These are phyloP conservation scores for Daedaleopsis sinensis DNA, from an alignment of 768 basidiomycete species.

Conservation along the genomic window DNA sequence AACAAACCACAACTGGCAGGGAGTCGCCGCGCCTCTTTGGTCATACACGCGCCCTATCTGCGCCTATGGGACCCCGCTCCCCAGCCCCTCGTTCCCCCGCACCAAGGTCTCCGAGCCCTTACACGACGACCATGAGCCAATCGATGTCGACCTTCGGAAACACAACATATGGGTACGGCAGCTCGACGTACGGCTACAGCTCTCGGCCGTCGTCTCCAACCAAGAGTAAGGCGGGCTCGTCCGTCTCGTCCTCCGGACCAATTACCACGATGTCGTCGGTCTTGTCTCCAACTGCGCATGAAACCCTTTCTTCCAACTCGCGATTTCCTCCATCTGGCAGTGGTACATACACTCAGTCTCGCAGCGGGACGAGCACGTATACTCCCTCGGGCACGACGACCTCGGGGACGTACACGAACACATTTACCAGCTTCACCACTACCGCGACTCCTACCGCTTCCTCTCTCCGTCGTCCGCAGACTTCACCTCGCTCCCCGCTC, in stretches of 20 bases:
- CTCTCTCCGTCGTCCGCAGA: conserved; percentile 61
- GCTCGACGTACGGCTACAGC: conserved; percentile 32
- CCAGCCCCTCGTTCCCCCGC: conserved; percentile 30
- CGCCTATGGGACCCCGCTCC: conserved; percentile 37
- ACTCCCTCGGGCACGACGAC: conserved; percentile 32
- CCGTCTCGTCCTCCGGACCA: conserved; percentile 23
- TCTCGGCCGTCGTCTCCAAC: conserved; percentile 54
- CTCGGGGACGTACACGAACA: conserved; percentile 36
- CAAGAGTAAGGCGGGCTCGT: conserved; percentile 42
- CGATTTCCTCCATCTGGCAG: conserved; percentile 30
- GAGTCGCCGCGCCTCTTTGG: conserved; percentile 36
- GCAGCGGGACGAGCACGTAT: conserved; percentile 29
- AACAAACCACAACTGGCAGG: conserved; percentile 38
- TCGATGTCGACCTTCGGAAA: conserved; percentile 43
- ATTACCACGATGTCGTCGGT: conserved; percentile 42
- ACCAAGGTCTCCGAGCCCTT: conserved; percentile 42
- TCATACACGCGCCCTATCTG: conserved; percentile 60
- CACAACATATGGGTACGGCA: conserved; percentile 41
- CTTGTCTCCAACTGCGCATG: conserved; percentile 49
- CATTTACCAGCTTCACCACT: conserved; percentile 37
- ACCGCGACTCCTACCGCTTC: conserved; percentile 46
- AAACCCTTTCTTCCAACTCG: conserved; percentile 29
- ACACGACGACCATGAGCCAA: conserved; percentile 36
- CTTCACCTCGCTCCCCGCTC: conserved; percentile 69
- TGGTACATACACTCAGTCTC: conserved; percentile 42